phyloP scores from a whole-genome alignment of 1,284 basidiomycete species.

The Marasmius tenuissimus region DNA sequence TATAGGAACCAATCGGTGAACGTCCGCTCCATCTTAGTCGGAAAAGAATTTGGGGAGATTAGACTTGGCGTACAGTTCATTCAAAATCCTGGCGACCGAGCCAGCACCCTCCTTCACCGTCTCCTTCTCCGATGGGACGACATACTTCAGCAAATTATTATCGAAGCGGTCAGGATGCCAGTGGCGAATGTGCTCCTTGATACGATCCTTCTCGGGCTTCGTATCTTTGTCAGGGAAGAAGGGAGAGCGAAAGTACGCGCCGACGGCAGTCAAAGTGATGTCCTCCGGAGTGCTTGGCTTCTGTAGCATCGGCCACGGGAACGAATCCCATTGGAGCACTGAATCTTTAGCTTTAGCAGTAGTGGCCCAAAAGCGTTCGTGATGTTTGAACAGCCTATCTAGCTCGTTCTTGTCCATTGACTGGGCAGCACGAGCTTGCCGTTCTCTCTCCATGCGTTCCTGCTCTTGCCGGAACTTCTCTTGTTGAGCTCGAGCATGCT shows the following conservation, averaged over 20 bases:
- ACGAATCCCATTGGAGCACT: conserved; percentile 52
- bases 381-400: conserved; percentile 47
- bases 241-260: conserved; percentile 58
- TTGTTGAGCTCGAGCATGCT: conserved; percentile 53
- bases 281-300: conserved; percentile 55
- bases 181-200: conserved; percentile 60
- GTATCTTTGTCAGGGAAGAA: conserved; percentile 51
- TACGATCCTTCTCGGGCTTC: conserved; percentile 47
- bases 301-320: conserved; percentile 73
- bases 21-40: neutral
- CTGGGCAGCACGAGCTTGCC: conserved; percentile 43
- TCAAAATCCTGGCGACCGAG: conserved; percentile 50
- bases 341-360: conserved; percentile 30
- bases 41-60: conserved; percentile 21
- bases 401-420: conserved; percentile 55
- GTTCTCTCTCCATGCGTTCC: conserved; percentile 44
- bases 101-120: conserved; percentile 51
- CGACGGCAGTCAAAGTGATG: conserved; percentile 52
- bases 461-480: conserved; percentile 61
- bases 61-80: conserved; percentile 44
- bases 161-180: conserved; percentile 65
- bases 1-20: neutral
- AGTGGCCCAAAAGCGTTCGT: conserved; percentile 58
- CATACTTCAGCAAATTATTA: conserved; percentile 49
- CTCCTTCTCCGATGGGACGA: conserved; percentile 50